A percentile compares a stretch with the other conserved stretches of the same genome.
Conservation (phyloP, 176 grass and related monocot genomes). For the Rhynchospora pubera region DNA sequence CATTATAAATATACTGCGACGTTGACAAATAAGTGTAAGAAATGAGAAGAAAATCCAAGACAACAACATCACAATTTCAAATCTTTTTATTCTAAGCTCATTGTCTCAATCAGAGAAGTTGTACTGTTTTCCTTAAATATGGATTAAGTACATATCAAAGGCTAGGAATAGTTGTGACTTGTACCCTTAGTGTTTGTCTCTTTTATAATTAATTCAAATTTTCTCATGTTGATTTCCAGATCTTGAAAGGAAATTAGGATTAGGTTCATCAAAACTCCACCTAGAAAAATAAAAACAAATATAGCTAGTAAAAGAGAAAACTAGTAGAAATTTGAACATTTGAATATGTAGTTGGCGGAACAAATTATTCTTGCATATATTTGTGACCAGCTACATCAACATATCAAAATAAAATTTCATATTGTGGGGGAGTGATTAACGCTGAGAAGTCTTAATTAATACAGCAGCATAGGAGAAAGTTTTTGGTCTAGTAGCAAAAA, state of each 20-base stretch:
- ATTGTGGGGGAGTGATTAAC: neutral
- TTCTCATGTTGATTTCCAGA: constrained; percentile 5
- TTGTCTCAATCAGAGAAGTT: constrained; percentile 24
- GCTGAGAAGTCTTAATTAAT: too few relatives aligned
- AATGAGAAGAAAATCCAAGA: constrained; percentile 8
- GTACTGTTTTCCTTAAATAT: constrained; percentile 19
- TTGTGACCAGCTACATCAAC: too few relatives aligned
- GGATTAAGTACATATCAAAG: constrained; percentile 22
- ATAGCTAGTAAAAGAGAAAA: neutral
- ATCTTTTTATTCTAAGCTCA: constrained; percentile 8
- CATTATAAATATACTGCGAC: constrained; percentile 2
- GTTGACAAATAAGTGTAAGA: neutral
- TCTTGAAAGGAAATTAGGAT: constrained; percentile 17
- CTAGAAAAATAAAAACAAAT: neutral
- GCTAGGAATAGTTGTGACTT: constrained; percentile 25
- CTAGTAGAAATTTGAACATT: neutral
- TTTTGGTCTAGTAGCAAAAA: too few relatives aligned
- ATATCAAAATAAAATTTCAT: neutral
- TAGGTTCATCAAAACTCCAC: constrained; percentile 22
- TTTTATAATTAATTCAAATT: neutral
- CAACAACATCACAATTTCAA: constrained; percentile 9
- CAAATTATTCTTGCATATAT: neutral
- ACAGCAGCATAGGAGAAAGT: too few relatives aligned
- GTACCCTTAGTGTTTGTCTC: constrained; percentile 19
- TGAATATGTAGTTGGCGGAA: neutral